Conservation (phyloP, 441 rosid species). For the Syzygium malaccense region DNA sequence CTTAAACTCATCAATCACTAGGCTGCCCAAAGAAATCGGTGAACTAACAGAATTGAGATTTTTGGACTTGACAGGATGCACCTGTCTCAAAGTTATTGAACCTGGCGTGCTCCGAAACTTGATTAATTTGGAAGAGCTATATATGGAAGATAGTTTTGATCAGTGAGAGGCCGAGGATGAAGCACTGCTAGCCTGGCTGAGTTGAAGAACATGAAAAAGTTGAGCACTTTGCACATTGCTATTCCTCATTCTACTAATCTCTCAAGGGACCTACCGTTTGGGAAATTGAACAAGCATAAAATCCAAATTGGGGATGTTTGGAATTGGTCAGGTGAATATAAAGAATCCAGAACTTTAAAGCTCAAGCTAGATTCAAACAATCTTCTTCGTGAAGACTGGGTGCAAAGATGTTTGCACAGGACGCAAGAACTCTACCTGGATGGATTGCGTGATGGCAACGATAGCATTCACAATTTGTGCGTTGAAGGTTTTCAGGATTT, state of each 20-base stretch:
- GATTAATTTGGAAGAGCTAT: conserved; percentile 7
- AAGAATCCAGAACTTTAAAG: background rate
- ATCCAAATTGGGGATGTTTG: background rate
- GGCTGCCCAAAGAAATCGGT: conserved; percentile 2
- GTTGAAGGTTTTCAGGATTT: conserved; percentile 9
- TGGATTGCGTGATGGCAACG: background rate
- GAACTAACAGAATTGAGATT: background rate
- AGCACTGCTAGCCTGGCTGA: conserved; percentile 10
- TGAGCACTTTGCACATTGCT: background rate
- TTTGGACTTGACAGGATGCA: conserved; percentile 2
- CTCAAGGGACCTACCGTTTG: background rate
- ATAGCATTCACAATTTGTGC: background rate
- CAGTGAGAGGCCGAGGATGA: conserved; percentile 4
- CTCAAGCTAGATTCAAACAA: background rate
- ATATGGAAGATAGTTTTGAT: background rate
- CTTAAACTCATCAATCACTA: rapidly evolving
- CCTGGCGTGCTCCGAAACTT: background rate
- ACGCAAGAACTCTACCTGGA: background rate
- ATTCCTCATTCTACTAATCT: background rate
- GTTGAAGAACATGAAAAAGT: conserved; percentile 4
- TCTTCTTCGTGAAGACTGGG: background rate
- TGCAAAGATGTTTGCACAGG: rapidly evolving
- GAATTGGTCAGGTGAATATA: background rate
- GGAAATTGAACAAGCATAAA: background rate
- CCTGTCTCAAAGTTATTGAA: background rate